Conservation (phyloP, 306 rosid species). For the Begonia fuchsioides region DNA sequence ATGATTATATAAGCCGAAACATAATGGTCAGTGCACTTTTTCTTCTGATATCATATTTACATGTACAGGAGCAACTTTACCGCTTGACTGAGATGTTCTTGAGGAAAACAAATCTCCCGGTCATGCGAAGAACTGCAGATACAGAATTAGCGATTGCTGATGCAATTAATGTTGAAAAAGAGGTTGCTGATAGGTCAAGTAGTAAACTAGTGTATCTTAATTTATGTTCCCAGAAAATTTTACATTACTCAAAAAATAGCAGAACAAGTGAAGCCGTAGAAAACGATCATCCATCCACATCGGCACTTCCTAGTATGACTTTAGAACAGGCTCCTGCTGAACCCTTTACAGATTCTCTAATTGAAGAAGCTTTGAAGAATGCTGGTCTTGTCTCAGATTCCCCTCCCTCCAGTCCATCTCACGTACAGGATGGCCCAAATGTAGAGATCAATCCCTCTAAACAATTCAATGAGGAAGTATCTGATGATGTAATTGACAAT, state of each 20-base stretch:
- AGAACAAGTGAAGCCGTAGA: conserved; percentile 29
- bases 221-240: conserved; percentile 74
- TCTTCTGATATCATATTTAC: neutral
- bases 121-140: conserved; percentile 62
- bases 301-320: conserved; percentile 21
- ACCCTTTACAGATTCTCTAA: conserved; percentile 32
- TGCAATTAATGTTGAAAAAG: conserved; percentile 85
- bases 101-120: conserved; percentile 52
- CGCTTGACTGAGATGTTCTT: conserved; percentile 75
- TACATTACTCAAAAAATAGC: conserved; percentile 36
- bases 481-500: conserved; percentile 55
- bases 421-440: conserved; percentile 20
- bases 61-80: conserved; percentile 66
- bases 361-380: conserved; percentile 68
- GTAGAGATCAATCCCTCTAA: conserved; percentile 20
- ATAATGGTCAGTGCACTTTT: neutral
- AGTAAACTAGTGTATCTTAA: conserved; percentile 79
- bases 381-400: conserved; percentile 89
- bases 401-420: conserved; percentile 65
- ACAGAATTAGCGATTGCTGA: conserved; percentile 94
- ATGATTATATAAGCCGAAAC: no score
- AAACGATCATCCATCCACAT: conserved; percentile 16
- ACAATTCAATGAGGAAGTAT: conserved; percentile 23
- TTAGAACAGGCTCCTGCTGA: conserved; percentile 26
- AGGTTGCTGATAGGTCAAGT: conserved; percentile 69